phyloP scores from a whole-genome alignment of 805 yeast genomes.

The Metschnikowia shivogae region DNA sequence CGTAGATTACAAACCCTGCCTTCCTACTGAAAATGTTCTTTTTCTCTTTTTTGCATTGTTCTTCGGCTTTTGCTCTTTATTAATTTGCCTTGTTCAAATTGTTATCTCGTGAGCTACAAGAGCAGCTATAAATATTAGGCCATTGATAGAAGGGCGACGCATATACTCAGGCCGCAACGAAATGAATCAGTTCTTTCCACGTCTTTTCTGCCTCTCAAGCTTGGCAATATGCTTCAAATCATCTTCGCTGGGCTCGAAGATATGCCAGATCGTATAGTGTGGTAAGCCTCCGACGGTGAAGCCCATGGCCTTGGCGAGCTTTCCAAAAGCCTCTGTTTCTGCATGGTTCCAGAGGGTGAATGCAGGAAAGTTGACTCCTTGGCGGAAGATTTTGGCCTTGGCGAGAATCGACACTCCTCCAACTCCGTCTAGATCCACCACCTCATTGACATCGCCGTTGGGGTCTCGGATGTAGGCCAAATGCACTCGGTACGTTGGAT shows the following conservation, averaged over 20 bases:
- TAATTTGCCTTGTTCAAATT: no score
- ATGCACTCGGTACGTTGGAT: slow-evolving; percentile 82
- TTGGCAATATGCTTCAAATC: slow-evolving; percentile 67
- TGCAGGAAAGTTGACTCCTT: slow-evolving; percentile 82
- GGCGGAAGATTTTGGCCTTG: slow-evolving; percentile 67
- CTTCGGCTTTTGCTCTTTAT: slow-evolving; percentile 37
- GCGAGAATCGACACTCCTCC: slow-evolving; percentile 85
- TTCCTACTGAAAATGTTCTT: slow-evolving; percentile 42
- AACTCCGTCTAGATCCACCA: slow-evolving; percentile 75
- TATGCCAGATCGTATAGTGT: slow-evolving; percentile 87
- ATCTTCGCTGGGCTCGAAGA: slow-evolving; percentile 84
- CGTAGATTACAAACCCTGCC: slow-evolving; percentile 48
- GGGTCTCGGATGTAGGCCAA: slow-evolving; percentile 66
- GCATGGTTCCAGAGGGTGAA: slow-evolving; percentile 82
- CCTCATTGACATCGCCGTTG: slow-evolving; percentile 56
- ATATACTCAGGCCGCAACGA: no score
- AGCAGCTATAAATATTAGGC: not conserved
- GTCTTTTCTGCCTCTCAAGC: slow-evolving; percentile 63
- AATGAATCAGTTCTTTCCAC: slow-evolving; percentile 19
- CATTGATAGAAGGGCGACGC: no score
- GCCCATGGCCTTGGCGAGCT: slow-evolving; percentile 75
- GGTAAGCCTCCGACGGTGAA: slow-evolving; percentile 84
- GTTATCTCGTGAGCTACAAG: not conserved
- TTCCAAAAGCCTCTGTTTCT: slow-evolving; percentile 85
- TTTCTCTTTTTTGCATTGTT: slow-evolving; percentile 2